Evolutionary conservation across 352 stramenopile genomes (phyloP), one percentile per base, ranked within the genome.

Genomic region (Phytophthora colocasiae): DNA sequence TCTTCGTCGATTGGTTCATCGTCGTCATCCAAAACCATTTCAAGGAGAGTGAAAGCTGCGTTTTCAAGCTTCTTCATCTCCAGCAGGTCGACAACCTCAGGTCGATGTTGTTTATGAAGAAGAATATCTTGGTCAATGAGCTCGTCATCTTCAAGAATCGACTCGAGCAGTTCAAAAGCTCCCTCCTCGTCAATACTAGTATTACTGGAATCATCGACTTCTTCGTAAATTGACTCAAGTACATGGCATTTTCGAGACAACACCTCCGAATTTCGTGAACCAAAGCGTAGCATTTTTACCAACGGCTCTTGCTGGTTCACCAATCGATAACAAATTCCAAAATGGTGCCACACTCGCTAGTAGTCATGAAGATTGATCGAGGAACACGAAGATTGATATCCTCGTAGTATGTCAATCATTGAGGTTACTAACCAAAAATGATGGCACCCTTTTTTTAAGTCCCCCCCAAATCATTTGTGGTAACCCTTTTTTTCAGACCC

Each of bases 121-220:
- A 59, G n/a, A 8, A 59, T 34, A 3, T 59, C 55, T 48, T 32
- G 7, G 15, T 63, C 44, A 32, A 55, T 55, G 5, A 12, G 15
- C 2, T 53, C 43, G 22, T 36, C 31, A 32, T 63, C 55, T 29
- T 63, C 32, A 39, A 63, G n/a, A 31, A 63, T 22, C 10, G 44
- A 17, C 27, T 48, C 44, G 11, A 63, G 55, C 3, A 63, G 22
- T n/a, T 36, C 55, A 6, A 55, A 63, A 34, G 43, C 44, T 38
- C 44, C 55, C 14, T 55, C 44, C 45, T 63, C 55, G 9, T 45
- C 12, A 6, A 9, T 34, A 19, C 19, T 19, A 19, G 19, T 19
- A 15, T 54, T 10, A 29, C 36, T 14, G 6, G 10, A 12, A 4
- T 46, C 32, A 10, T 62, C 31, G 24, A 32, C n/a, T 10, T 62